Evolutionary conservation across 345 rosid species (phyloP).

Genomic region (Aquilaria malaccensis): DNA sequence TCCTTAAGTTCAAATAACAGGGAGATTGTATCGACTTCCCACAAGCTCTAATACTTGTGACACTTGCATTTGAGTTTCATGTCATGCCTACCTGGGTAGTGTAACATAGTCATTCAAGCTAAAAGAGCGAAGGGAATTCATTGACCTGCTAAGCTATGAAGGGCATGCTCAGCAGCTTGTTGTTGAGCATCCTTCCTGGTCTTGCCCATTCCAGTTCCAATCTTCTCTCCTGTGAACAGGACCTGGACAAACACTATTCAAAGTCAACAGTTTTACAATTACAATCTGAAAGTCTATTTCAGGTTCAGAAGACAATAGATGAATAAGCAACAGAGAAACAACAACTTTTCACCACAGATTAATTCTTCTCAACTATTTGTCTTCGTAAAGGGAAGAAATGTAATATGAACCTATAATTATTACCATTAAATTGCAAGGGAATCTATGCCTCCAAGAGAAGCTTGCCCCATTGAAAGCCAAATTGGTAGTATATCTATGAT

Average conservation of each 20-base stretch:
- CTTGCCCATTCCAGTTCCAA: constrained; percentile 96
- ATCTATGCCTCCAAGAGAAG: too few relatives aligned
- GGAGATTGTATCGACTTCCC: not conserved
- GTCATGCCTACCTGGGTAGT: not conserved
- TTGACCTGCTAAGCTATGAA: constrained; percentile 76
- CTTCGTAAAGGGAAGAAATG: not conserved
- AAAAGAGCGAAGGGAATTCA: constrained; percentile 5
- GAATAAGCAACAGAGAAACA: not conserved
- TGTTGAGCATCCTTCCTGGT: constrained; percentile 96
- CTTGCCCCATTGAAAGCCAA: too few relatives aligned
- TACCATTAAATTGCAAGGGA: not conserved
- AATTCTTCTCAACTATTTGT: too few relatives aligned
- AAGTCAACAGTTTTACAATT: not conserved
- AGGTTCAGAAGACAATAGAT: not conserved
- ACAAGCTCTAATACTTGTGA: not conserved
- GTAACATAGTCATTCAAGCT: not conserved
- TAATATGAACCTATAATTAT: not conserved
- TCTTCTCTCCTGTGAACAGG: constrained; percentile 58
- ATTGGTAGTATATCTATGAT: too few relatives aligned
- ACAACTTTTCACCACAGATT: too few relatives aligned
- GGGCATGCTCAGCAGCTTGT: constrained; percentile 95
- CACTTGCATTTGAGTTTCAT: too few relatives aligned
- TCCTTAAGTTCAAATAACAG: not conserved
- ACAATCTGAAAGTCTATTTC: not conserved
- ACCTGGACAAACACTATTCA: not conserved